These are phyloP conservation scores for Tinospora cordifolia DNA, from an alignment of 164 flowering plant genomes.

Conservation along the genomic window DNA sequence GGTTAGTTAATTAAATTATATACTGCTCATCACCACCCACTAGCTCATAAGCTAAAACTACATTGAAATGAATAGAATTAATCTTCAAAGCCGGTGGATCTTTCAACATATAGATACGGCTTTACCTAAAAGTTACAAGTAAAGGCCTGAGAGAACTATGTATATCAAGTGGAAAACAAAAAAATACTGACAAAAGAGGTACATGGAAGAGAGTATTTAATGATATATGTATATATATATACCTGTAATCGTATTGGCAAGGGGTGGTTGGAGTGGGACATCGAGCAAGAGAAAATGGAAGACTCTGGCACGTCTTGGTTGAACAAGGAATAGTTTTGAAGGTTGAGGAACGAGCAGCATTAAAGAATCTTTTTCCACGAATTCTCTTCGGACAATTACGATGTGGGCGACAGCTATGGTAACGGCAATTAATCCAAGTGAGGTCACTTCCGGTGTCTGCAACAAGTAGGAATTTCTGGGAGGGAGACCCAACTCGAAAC, in stretches of 20 bases:
- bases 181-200: background rate
- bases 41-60: background rate
- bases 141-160: no score
- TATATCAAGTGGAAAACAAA: no score
- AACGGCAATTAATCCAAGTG: slow-evolving; percentile 65
- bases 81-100: no score
- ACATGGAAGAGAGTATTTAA: background rate
- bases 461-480: slow-evolving; percentile 39
- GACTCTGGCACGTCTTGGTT: slow-evolving; percentile 31
- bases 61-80: no score
- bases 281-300: slow-evolving; percentile 31
- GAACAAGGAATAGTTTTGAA: slow-evolving; percentile 45
- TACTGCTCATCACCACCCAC: background rate
- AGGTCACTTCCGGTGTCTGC: slow-evolving; percentile 76
- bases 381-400: slow-evolving; percentile 10
- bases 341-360: slow-evolving; percentile 30
- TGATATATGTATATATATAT: background rate
- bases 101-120: no score
- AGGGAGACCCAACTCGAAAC: slow-evolving; percentile 57
- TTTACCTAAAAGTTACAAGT: no score
- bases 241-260: slow-evolving; percentile 59
- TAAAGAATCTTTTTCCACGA: slow-evolving; percentile 19
- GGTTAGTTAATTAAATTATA: background rate
- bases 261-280: slow-evolving; percentile 43
- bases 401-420: slow-evolving; percentile 13